Percentiles rank a stretch among this genome's conserved stretches.
Conservation (phyloP, 768 basidiomycete species). For the Xerocomellus intermedius region DNA sequence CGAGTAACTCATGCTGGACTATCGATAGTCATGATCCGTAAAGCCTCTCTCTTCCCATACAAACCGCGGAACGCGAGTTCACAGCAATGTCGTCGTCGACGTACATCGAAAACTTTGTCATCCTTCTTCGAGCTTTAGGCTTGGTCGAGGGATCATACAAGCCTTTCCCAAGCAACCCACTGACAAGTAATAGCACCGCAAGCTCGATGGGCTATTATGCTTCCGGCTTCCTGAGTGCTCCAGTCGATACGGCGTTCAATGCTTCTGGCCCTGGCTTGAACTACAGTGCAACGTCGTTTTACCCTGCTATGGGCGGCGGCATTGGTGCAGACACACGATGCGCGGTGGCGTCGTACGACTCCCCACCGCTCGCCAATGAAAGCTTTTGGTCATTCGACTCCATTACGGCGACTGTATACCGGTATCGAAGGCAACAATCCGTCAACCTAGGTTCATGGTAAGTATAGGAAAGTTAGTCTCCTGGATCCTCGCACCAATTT, state of each 20-base stretch:
- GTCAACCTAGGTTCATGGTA: constrained; percentile 25
- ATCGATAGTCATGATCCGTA: too few relatives aligned
- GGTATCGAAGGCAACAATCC: constrained; percentile 22
- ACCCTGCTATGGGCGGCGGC: neutral
- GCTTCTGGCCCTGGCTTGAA: neutral
- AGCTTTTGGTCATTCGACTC: constrained; percentile 18
- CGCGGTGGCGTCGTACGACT: constrained; percentile 6
- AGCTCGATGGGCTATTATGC: neutral
- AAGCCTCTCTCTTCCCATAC: neutral
- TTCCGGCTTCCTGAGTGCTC: neutral
- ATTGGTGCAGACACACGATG: constrained; percentile 1
- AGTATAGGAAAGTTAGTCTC: neutral
- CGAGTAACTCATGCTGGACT: neutral
- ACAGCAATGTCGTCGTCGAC: constrained; percentile 4
- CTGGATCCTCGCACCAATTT: neutral
- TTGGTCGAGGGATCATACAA: constrained; percentile 14
- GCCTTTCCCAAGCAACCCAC: neutral
- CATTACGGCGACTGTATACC: constrained; percentile 12
- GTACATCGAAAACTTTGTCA: neutral
- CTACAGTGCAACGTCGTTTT: neutral
- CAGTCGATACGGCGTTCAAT: neutral
- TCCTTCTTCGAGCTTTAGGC: constrained; percentile 8
- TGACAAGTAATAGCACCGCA: neutral
- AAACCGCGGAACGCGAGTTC: neutral
- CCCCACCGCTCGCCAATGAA: constrained; percentile 8